These are phyloP conservation scores for Pyrenula aspistea DNA, from an alignment of 495 filamentous ascomycete genomes.

Conservation along the genomic window DNA sequence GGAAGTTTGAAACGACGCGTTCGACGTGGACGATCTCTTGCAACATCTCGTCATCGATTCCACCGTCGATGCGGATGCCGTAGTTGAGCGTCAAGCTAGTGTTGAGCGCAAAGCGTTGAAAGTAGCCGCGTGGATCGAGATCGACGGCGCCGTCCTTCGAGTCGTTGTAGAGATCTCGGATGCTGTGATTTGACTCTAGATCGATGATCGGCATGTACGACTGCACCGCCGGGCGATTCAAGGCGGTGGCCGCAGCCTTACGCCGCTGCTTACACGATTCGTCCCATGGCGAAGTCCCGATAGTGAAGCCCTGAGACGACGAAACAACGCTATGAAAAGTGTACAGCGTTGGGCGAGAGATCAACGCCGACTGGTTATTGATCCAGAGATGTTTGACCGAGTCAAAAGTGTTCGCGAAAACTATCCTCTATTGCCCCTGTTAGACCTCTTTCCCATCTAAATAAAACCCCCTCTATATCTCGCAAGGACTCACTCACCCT, in stretches of 20 bases:
- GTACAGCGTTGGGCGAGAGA: slow-evolving; percentile 57
- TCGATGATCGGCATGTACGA: slow-evolving; percentile 65
- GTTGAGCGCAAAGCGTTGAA: slow-evolving; percentile 56
- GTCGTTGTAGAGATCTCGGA: slow-evolving; percentile 50
- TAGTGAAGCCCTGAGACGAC: slow-evolving; percentile 57
- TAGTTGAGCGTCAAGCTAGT: slow-evolving; percentile 57
- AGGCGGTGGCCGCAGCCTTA: slow-evolving; percentile 57
- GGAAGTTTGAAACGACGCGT: slow-evolving; percentile 48
- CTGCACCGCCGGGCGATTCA: slow-evolving; percentile 55
- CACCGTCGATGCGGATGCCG: slow-evolving; percentile 48
- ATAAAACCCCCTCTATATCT: background rate
- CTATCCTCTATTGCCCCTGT: slow-evolving; percentile 40
- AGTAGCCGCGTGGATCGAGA: slow-evolving; percentile 52
- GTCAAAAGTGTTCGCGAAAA: slow-evolving; percentile 60
- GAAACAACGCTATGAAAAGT: slow-evolving; percentile 65
- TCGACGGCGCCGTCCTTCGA: slow-evolving; percentile 42
- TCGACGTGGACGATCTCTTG: slow-evolving; percentile 54
- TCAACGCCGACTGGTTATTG: slow-evolving; percentile 57
- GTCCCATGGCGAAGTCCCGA: slow-evolving; percentile 65
- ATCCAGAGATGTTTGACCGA: slow-evolving; percentile 59
- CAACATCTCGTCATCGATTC: slow-evolving; percentile 43
- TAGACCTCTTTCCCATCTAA: background rate
- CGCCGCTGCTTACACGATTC: slow-evolving; percentile 59
- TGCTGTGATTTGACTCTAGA: slow-evolving; percentile 50
- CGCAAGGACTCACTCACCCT: slow-evolving; percentile 38